Evolutionary conservation across 2,329 filamentous ascomycete species (phyloP).

Genomic region (Kalmusia sp.): DNA sequence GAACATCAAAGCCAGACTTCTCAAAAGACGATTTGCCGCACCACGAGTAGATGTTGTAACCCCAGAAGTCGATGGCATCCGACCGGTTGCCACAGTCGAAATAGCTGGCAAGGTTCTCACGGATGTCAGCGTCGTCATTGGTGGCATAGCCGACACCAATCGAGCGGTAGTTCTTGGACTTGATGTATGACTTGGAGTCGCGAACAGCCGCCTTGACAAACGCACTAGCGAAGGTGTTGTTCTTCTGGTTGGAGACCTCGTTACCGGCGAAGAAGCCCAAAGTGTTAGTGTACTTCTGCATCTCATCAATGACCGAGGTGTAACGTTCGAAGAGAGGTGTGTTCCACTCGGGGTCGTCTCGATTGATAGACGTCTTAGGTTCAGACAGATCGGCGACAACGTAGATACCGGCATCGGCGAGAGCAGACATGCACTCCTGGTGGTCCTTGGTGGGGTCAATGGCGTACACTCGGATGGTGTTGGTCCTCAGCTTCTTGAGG

Average conservation of each 20-base stretch:
- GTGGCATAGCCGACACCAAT: slow-evolving; percentile 95
- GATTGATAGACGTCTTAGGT: slow-evolving; percentile 84
- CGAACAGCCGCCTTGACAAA: slow-evolving; percentile 98
- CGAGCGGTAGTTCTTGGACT: slow-evolving; percentile 74
- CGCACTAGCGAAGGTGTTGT: slow-evolving; percentile 88
- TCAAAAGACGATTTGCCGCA: slow-evolving; percentile 83
- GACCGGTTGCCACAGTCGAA: slow-evolving; percentile 82
- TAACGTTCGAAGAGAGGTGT: slow-evolving; percentile 80
- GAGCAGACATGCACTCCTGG: slow-evolving; percentile 80
- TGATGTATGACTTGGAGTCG: slow-evolving; percentile 95
- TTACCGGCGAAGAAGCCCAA: slow-evolving; percentile 99
- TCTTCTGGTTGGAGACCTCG: slow-evolving; percentile 88
- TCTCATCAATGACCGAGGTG: slow-evolving; percentile 79
- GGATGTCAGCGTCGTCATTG: slow-evolving; percentile 87
- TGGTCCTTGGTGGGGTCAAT: slow-evolving; percentile 83
- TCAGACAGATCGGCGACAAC: slow-evolving; percentile 90
- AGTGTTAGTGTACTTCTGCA: slow-evolving; percentile 85
- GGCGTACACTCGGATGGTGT: slow-evolving; percentile 94
- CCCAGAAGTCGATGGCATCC: slow-evolving; percentile 91
- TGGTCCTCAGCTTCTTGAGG: slow-evolving; percentile 80
- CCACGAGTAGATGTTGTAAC: slow-evolving; percentile 99
- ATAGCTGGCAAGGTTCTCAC: slow-evolving; percentile 83
- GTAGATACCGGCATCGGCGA: slow-evolving; percentile 90
- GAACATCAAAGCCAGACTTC: slow-evolving; percentile 79
- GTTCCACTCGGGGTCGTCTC: slow-evolving; percentile 80